Base-by-base conservation (phyloP, 371 early-diverging fungal species). In the Chytridium lagenaria region DNA sequence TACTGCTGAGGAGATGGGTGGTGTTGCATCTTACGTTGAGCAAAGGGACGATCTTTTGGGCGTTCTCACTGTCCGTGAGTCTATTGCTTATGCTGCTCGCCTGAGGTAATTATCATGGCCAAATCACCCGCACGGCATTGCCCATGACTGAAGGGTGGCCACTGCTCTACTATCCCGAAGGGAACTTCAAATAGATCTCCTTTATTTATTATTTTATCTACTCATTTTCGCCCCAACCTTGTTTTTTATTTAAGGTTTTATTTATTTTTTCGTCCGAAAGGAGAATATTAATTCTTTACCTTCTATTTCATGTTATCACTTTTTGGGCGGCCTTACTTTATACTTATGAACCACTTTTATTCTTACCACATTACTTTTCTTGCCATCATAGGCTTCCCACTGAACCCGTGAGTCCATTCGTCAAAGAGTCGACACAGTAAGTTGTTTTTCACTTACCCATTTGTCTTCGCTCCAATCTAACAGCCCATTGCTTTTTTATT, bases 61-160 rank as follows among this genome's bases (percentile, higher is more conserved):
- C 40, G 69, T 77, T 59, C 81, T 95, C 36, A 97, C 96, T 0
- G 98, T 97, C 0, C 85, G 88, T 59, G 96, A 97, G 74, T 92
- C 95, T 0, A 81, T 97, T 23, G 85, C 89, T 64, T 95, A 90
- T 68, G 91, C 94, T 0, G 95, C 96, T 0, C 76, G 91, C 64
- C 87, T 97, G 31, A 88, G 94, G 73, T 0, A 87, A n/a, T n/a
- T n/a, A n/a, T n/a, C n/a, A n/a, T n/a, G n/a, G n/a, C n/a, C n/a
- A n/a, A n/a, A n/a, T n/a, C n/a, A n/a, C n/a, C n/a, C n/a, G n/a
- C n/a, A n/a, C n/a, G n/a, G n/a, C n/a, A n/a, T n/a, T n/a, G n/a
- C n/a, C n/a, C n/a, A n/a, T n/a, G n/a, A n/a, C n/a, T n/a, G n/a
- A n/a, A n/a, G n/a, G n/a, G n/a, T n/a, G n/a, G n/a, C n/a, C n/a